Conservation (phyloP, 768 basidiomycete genomes). For the Termitomyces sp. region DNA sequence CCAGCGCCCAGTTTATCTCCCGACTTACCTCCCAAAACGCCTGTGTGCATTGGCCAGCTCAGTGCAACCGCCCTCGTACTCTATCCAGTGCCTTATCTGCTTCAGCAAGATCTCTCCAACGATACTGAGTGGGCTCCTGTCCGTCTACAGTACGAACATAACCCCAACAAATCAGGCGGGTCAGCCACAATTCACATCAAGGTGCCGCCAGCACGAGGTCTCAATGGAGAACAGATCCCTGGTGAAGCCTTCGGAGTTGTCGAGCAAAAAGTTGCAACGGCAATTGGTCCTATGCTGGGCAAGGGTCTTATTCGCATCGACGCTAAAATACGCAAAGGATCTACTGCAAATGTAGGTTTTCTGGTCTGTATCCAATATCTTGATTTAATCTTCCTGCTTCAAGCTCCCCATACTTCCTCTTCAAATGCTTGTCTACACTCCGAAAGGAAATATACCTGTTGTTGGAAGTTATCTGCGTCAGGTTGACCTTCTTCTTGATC, state of each 20-base stretch:
- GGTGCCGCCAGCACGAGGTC: conserved; percentile 46
- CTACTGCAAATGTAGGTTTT: conserved; percentile 45
- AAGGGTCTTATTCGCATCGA: conserved; percentile 80
- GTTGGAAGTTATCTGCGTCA: conserved; percentile 74
- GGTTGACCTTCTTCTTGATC: conserved; percentile 66
- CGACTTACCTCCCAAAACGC: conserved; percentile 72
- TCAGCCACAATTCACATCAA: conserved; percentile 78
- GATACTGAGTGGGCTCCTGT: conserved; percentile 67
- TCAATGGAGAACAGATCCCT: conserved; percentile 45
- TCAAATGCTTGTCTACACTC: conserved; percentile 87
- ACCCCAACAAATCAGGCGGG: conserved; percentile 43
- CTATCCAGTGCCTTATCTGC: conserved; percentile 72
- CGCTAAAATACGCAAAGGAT: conserved; percentile 64
- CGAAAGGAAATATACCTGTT: conserved; percentile 85
- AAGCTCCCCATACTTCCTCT: conserved; percentile 81
- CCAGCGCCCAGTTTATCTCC: conserved; percentile 33
- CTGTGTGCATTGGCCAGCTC: conserved; percentile 85
- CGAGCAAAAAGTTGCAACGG: conserved; percentile 78
- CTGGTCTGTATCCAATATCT: conserved; percentile 7
- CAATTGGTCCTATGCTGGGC: conserved; percentile 78
- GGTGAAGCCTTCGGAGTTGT: conserved; percentile 79
- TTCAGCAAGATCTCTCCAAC: conserved; percentile 32
- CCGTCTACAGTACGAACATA: conserved; percentile 66
- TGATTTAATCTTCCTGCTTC: conserved; percentile 4
- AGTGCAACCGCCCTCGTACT: conserved; percentile 79